Conservation (phyloP, 108 stramenopile genomes). For the Conticribra weissflogii region DNA sequence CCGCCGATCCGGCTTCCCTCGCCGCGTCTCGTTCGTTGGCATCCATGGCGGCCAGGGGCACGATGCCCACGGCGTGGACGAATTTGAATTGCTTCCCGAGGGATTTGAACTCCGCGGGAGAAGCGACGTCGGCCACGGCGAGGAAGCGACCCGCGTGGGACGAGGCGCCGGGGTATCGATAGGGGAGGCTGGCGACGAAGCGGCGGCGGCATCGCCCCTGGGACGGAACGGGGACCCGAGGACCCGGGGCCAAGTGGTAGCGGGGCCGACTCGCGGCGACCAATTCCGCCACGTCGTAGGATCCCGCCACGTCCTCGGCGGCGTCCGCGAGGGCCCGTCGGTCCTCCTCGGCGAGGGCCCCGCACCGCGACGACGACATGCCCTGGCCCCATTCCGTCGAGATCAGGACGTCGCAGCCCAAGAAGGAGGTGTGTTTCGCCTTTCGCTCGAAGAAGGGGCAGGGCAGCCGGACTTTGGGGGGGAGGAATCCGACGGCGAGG, state of each 20-base stretch:
- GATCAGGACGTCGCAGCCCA: slow-evolving; percentile 79
- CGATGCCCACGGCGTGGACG: slow-evolving; percentile 85
- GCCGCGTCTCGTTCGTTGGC: slow-evolving; percentile 36
- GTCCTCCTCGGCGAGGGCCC: slow-evolving; percentile 33
- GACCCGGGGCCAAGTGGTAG: slow-evolving; percentile 72
- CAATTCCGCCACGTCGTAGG: slow-evolving; percentile 80
- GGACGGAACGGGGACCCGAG: slow-evolving; percentile 7
- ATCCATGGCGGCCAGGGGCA: slow-evolving; percentile 60
- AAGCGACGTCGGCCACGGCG: slow-evolving; percentile 59
- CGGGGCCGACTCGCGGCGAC: slow-evolving; percentile 68
- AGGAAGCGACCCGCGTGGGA: slow-evolving; percentile 76
- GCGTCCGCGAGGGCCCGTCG: slow-evolving; percentile 8
- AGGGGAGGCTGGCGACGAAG: slow-evolving; percentile 54
- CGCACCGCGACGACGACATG: slow-evolving; percentile 58
- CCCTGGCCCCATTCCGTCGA: slow-evolving; percentile 85
- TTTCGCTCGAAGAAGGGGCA: slow-evolving; percentile 44
- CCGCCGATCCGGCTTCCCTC: slow-evolving; percentile 36
- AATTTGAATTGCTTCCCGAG: slow-evolving; percentile 71
- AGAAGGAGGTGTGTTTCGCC: slow-evolving; percentile 52
- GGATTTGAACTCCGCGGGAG: slow-evolving; percentile 36
- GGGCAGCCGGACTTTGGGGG: slow-evolving; percentile 35
- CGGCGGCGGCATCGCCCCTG: slow-evolving; percentile 19
- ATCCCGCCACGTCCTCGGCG: slow-evolving; percentile 22
- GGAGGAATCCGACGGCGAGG: slow-evolving; percentile 33
- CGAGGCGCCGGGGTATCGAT: slow-evolving; percentile 38